Conservation (phyloP, 1,284 basidiomycete species). For the Pseudozyma pruni region DNA sequence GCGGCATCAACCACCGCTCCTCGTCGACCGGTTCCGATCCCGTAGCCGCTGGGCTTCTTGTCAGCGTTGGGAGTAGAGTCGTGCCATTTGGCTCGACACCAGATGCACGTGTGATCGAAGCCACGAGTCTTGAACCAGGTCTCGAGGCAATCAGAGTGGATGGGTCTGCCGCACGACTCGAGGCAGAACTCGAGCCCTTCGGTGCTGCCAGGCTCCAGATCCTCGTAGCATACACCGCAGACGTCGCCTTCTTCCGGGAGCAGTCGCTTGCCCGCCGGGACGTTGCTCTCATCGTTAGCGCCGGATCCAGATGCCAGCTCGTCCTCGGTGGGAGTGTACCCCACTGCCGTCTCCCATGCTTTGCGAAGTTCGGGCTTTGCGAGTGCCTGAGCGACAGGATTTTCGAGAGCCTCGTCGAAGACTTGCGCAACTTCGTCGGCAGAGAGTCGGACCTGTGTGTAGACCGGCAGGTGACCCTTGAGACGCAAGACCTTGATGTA, state of each 20-base stretch:
- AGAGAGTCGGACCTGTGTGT: constrained; percentile 7
- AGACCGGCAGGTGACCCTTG: constrained; percentile 23
- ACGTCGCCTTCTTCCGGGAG: constrained; percentile 38
- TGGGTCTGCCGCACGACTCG: constrained; percentile 41
- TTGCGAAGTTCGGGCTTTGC: constrained; percentile 29
- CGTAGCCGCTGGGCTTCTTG: constrained; percentile 25
- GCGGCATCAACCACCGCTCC: constrained; percentile 23
- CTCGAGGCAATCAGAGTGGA: constrained; percentile 41
- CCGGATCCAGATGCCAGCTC: background rate
- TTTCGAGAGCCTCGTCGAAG: constrained; percentile 20
- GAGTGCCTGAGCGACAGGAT: constrained; percentile 31
- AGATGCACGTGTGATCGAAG: constrained; percentile 32
- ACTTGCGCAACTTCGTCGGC: constrained; percentile 13
- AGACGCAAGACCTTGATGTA: constrained; percentile 45
- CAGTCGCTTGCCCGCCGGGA: constrained; percentile 20
- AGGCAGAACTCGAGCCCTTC: constrained; percentile 44
- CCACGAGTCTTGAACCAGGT: constrained; percentile 35
- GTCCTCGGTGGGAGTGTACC: constrained; percentile 12
- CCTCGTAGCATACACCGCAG: constrained; percentile 49
- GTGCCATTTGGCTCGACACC: constrained; percentile 42
- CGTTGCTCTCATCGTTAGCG: background rate
- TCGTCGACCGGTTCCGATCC: constrained; percentile 17
- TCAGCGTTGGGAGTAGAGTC: background rate
- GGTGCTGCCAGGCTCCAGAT: constrained; percentile 29
- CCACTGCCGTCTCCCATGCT: constrained; percentile 38